Conservation (phyloP, 2,329 filamentous ascomycete species). For the Rhexocercosporidium sp. region DNA sequence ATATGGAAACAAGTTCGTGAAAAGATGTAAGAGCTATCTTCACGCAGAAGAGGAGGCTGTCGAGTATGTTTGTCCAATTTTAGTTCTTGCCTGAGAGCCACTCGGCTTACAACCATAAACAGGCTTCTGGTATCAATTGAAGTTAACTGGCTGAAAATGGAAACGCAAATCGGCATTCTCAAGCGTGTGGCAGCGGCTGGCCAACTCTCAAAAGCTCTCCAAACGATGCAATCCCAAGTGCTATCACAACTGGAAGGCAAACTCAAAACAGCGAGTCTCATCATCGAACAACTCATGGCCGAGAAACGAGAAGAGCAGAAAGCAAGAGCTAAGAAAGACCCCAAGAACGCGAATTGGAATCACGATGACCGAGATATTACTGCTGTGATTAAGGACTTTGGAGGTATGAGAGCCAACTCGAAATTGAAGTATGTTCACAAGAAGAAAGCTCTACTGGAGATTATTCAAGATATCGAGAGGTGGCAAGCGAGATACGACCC, state of each 20-base stretch:
- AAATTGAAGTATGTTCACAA: constrained; percentile 26
- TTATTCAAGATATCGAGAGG: constrained; percentile 32
- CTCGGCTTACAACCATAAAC: neutral
- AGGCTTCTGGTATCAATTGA: constrained; percentile 27
- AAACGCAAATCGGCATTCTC: constrained; percentile 29
- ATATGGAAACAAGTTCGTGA: constrained; percentile 30
- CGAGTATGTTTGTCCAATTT: neutral
- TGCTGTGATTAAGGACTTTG: constrained; percentile 8
- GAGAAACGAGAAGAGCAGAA: constrained; percentile 15
- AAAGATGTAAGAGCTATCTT: constrained; percentile 25
- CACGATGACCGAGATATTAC: constrained; percentile 16
- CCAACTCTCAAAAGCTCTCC: constrained; percentile 16
- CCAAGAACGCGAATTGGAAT: constrained; percentile 5
- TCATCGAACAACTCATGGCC: constrained; percentile 24
- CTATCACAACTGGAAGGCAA: constrained; percentile 32
- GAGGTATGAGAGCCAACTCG: constrained; percentile 14
- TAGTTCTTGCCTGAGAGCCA: neutral
- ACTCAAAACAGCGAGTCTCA: constrained; percentile 29
- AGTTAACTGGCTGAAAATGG: constrained; percentile 31
- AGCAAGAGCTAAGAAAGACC: constrained; percentile 4
- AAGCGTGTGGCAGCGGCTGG: constrained; percentile 20
- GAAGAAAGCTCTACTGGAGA: constrained; percentile 22
- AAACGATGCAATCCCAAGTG: constrained; percentile 26
- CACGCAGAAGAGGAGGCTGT: constrained; percentile 27
- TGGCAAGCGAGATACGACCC: constrained; percentile 36